Evolutionary conservation across 73 alveolate genomes (phyloP), one percentile per base, ranked within the genome.

Genomic region (Paramecium primaurelia): DNA sequence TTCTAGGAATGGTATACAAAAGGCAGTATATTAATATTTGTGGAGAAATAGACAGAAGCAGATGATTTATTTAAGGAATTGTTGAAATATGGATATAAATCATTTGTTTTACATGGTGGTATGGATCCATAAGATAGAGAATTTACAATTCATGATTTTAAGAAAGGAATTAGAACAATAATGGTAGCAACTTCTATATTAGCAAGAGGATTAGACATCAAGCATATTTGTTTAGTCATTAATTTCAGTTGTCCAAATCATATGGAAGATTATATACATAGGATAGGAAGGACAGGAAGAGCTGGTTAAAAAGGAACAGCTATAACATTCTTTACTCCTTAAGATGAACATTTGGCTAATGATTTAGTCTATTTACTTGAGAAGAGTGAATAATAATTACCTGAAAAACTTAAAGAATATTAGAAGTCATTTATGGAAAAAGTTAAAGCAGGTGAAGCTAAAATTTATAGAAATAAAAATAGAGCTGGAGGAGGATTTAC

Each of bases 201-300:
- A 68, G 98, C 99, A 30, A 93, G 99, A 88, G 99, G 99, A 12
- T 91, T 98, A 8, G 99, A 98, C 95, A 96, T 98, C 32, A 98
- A 96, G 71, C 92, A 97, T 69, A 92, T 98, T 54, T 96, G 96
- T 10, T 93, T 98, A 28, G 99, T 98, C 14, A 92, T 98, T 38
- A 98, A 98, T 92, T 98, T 96, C 92, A 92, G 96, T 68, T 96
- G 99, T 87, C 99, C 99, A 2, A 98, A 98, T 93, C 99, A 98
- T 86, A 95, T 96, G 97, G 99, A 98, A 85, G 99, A 98, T 92
- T 98, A 98, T 87, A 97, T 98, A 28, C 99, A 98, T 95, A 95
- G 99, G 93, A 98, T 98, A 22, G 99, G 99, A 9, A 94, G 99
- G 73, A 98, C 99, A 11, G 99, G 99, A 20, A 92, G 99, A 77